Base-by-base conservation (phyloP, 2,329 filamentous ascomycete species). In the Alternaria viburni region DNA sequence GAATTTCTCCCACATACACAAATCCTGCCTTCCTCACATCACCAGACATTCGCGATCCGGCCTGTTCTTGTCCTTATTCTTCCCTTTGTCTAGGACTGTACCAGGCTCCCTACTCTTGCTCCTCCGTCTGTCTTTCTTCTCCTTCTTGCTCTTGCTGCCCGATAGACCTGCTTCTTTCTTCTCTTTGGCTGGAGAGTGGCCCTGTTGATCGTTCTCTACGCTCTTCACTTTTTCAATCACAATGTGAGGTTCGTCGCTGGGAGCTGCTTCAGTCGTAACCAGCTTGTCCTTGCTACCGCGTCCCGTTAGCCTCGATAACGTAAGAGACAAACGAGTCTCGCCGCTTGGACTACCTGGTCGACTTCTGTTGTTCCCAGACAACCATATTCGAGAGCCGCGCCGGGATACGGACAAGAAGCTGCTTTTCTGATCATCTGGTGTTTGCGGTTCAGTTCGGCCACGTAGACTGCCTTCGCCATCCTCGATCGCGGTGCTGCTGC, bases 11-110 rank as follows among this genome's bases (percentile, higher is more conserved):
- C 23, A 59, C 44, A 36, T 44, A 51, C 54, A 55, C 23, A 57
- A 54, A 25, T 8, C 28, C 5, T 64, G 17, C 67, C 23, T 63
- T 65, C 36, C n/a, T 76, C 70, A 84, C 82, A 83, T 83, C 9
- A 83, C 70, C 54, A 74, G 61, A 66, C 82, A 84, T 62, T 84
- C 82, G 36, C 82, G 68, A 55, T 83, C 81, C 25, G 81, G 81
- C 30, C 77, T 69, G 56, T 66, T 71, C 65, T 74, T 75, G 17
- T 67, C 67, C 54, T 75, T 78, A 13, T 66, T 51, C 59, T 69
- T 71, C 36, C 68, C 65, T 61, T 77, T 79, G n/a, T 69, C 71
- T 25, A 72, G 54, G 57, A 19, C 45, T 10, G 78, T 74, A 72
- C 75, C 59, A 41, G 81, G 70, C 15, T 83, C 81, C 57, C 79